Percentiles rank a stretch among this genome's conserved stretches.
Evolutionary conservation across 1,139 yeast species (phyloP).

Genomic region (Suhomyces guaymorum): DNA sequence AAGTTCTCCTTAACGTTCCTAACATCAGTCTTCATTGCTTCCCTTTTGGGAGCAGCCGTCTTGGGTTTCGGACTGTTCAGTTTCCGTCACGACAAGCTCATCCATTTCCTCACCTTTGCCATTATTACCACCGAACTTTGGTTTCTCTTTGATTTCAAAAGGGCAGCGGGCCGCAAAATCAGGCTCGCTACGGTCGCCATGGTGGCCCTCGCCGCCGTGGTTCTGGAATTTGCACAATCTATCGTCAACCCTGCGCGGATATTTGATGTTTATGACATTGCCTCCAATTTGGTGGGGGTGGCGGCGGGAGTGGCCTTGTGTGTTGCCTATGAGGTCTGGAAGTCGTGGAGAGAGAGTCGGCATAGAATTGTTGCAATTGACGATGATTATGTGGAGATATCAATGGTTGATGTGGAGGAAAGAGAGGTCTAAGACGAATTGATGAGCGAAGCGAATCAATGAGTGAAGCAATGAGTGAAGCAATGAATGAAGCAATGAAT

Average conservation of each 20-base stretch:
- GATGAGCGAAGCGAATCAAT: too few species aligned
- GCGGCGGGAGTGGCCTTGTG: slow-evolving; percentile 26
- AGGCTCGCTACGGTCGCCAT: slow-evolving; percentile 4
- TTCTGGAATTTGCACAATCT: slow-evolving; percentile 49
- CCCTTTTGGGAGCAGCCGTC: slow-evolving; percentile 35
- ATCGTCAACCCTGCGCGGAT: slow-evolving; percentile 46
- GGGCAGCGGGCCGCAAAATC: slow-evolving; percentile 3
- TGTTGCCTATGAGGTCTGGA: slow-evolving; percentile 1
- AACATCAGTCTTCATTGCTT: slow-evolving; percentile 20
- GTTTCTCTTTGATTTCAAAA: slow-evolving; percentile 48
- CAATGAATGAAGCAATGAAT: too few species aligned
- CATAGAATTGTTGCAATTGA: neutral
- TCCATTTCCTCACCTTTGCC: slow-evolving; percentile 53
- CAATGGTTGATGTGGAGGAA: slow-evolving; percentile 13
- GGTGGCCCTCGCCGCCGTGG: slow-evolving; percentile 45
- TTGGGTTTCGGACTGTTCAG: slow-evolving; percentile 55
- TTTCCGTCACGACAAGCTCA: slow-evolving; percentile 51
- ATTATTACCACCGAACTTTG: slow-evolving; percentile 54
- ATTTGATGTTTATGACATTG: slow-evolving; percentile 53
- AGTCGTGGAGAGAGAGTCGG: slow-evolving; percentile 1
- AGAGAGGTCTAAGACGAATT: neutral
- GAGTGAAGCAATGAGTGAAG: too few species aligned
- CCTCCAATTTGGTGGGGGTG: slow-evolving; percentile 43
- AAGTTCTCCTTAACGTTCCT: slow-evolving; percentile 3
- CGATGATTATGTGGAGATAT: slow-evolving; percentile 15